Conservation (phyloP, 1,284 basidiomycete species). For the Sphagnurus paluster region DNA sequence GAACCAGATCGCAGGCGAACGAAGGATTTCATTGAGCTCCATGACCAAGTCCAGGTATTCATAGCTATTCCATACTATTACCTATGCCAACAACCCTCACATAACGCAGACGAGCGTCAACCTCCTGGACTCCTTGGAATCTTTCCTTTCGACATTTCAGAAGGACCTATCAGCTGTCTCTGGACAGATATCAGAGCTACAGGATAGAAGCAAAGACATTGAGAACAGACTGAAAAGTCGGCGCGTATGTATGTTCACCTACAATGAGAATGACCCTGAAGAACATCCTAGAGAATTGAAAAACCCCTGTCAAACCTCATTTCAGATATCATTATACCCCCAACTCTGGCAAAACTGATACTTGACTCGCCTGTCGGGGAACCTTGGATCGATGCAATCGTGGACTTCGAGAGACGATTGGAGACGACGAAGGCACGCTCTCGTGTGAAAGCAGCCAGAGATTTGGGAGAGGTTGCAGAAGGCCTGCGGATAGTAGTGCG, state of each 20-base stretch:
- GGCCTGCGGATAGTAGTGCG: conserved; percentile 81
- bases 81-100: background rate
- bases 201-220: conserved; percentile 86
- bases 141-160: conserved; percentile 94
- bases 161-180: conserved; percentile 92
- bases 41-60: conserved; percentile 73
- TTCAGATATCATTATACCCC: conserved; percentile 81
- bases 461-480: conserved; percentile 82
- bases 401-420: conserved; percentile 78
- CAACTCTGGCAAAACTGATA: conserved; percentile 75
- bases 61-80: conserved; percentile 6
- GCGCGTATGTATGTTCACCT: conserved; percentile 69
- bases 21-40: conserved; percentile 78
- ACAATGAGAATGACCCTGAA: no score
- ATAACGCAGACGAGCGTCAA: conserved; percentile 64
- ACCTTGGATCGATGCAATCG: conserved; percentile 80
- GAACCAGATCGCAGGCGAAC: conserved; percentile 47
- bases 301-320: conserved; percentile 83
- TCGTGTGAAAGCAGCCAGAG: conserved; percentile 83
- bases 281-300: conserved; percentile 89
- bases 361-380: conserved; percentile 84
- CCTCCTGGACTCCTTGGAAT: conserved; percentile 82
- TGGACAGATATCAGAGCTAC: conserved; percentile 92
- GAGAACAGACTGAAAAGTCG: conserved; percentile 84
- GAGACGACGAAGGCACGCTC: conserved; percentile 67